A percentile compares a stretch with the other conserved stretches of the same genome.
Evolutionary conservation across 805 yeast species (phyloP).

Genomic region (Pichia exigua): DNA sequence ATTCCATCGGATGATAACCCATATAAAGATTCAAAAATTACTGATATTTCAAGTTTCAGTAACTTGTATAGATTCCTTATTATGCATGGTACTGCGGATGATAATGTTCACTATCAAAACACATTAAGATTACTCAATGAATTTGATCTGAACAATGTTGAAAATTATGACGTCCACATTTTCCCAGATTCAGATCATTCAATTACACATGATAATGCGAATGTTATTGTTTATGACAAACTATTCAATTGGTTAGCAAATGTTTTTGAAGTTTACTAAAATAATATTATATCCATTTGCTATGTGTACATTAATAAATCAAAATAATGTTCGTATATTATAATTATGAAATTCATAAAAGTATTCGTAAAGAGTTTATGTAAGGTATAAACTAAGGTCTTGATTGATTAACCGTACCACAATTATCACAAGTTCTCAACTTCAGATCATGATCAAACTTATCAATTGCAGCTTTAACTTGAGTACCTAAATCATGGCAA

Average conservation of each 20-base stretch:
- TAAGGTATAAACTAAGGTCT: slow-evolving; percentile 36
- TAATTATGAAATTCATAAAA: not conserved
- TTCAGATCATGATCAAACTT: slow-evolving; percentile 55
- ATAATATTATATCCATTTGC: not conserved
- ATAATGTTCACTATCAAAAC: slow-evolving; percentile 74
- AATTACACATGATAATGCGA: slow-evolving; percentile 74
- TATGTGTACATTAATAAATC: not conserved
- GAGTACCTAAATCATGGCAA: slow-evolving; percentile 80
- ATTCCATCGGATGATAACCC: slow-evolving; percentile 44
- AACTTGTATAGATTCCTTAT: slow-evolving; percentile 49
- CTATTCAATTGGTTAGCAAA: slow-evolving; percentile 58
- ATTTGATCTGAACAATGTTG: slow-evolving; percentile 43
- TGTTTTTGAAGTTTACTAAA: slow-evolving; percentile 36
- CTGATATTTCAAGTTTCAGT: slow-evolving; percentile 36
- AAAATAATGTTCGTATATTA: not conserved
- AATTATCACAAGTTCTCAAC: slow-evolving; percentile 63
- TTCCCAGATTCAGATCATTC: slow-evolving; percentile 93
- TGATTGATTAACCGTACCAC: slow-evolving; percentile 70
- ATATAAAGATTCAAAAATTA: slow-evolving; percentile 40
- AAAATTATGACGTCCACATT: slow-evolving; percentile 76
- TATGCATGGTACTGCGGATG: slow-evolving; percentile 83
- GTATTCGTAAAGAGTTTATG: not conserved
- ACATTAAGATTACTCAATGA: slow-evolving; percentile 54
- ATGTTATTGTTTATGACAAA: slow-evolving; percentile 62
- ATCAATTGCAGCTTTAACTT: slow-evolving; percentile 75